These are phyloP conservation scores for Thozetella sp. DNA, from an alignment of 495 filamentous ascomycete species.

Conservation along the genomic window DNA sequence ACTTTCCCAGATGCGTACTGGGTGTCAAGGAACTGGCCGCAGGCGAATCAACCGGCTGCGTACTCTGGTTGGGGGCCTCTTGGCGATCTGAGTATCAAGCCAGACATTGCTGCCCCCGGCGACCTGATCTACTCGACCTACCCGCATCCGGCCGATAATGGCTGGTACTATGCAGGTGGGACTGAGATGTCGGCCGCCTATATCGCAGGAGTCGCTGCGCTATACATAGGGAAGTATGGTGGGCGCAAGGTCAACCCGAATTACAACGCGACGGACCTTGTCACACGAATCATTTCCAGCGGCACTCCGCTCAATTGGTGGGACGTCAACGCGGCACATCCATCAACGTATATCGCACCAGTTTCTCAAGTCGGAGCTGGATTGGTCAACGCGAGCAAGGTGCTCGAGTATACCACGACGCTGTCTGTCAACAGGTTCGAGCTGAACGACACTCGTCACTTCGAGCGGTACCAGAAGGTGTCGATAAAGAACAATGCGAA, in stretches of 20 bases:
- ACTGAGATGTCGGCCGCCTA: conserved; percentile 56
- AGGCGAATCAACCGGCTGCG: no score
- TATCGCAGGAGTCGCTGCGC: conserved; percentile 46
- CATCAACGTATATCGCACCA: conserved; percentile 22
- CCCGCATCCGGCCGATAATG: conserved; percentile 23
- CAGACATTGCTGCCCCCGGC: conserved; percentile 47
- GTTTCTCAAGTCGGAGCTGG: conserved; percentile 45
- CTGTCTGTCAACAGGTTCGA: conserved; percentile 34
- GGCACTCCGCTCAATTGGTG: conserved; percentile 42
- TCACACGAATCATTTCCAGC: conserved; percentile 37
- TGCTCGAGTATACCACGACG: conserved; percentile 34
- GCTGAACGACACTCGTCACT: conserved; percentile 47
- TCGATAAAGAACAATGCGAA: conserved; percentile 41
- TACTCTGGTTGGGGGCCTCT: conserved; percentile 50
- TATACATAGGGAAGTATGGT: conserved; percentile 35
- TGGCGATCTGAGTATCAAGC: conserved; percentile 41
- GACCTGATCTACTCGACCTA: conserved; percentile 48
- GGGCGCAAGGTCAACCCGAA: conserved; percentile 32
- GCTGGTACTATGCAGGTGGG: conserved; percentile 41
- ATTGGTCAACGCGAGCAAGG: conserved; percentile 44
- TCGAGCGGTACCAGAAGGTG: conserved; percentile 30
- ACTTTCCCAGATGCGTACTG: no score
- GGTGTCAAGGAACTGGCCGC: no score
- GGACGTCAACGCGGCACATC: conserved; percentile 22
- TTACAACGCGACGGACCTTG: conserved; percentile 31